Percentiles rank a stretch among this genome's conserved stretches.
phyloP scores from a whole-genome alignment of 2,329 filamentous ascomycete species.

The Sclerotinia trifoliorum region DNA sequence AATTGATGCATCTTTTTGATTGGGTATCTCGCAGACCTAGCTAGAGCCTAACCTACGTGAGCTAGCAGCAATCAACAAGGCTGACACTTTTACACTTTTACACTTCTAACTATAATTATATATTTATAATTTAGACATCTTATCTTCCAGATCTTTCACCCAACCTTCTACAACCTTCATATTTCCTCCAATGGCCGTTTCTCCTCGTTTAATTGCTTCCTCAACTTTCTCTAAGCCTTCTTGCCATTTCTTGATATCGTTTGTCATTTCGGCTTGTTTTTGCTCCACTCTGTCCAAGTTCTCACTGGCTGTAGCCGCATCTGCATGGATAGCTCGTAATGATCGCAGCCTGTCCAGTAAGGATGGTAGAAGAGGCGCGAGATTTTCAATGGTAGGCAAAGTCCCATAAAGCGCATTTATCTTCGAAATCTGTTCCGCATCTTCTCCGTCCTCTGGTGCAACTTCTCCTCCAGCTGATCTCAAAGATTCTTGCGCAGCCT shows the following conservation, averaged over 20 bases:
- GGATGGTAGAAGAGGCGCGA: constrained; percentile 80
- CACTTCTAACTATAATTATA: too few species aligned
- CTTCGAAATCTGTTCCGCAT: constrained; percentile 75
- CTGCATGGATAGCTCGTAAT: constrained; percentile 78
- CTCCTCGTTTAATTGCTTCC: constrained; percentile 66
- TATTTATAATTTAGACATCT: constrained; percentile 55
- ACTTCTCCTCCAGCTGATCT: constrained; percentile 42
- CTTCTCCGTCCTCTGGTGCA: constrained; percentile 49
- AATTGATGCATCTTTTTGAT: constrained; percentile 18
- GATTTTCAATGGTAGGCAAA: constrained; percentile 80
- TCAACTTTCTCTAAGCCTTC: constrained; percentile 79
- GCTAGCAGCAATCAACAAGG: constrained; percentile 15
- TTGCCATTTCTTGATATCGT: constrained; percentile 83
- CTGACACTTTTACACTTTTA: constrained; percentile 16
- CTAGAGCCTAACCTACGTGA: neutral
- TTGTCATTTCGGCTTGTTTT: constrained; percentile 76
- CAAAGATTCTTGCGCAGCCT: constrained; percentile 59
- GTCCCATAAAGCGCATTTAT: constrained; percentile 90
- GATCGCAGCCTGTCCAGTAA: constrained; percentile 83
- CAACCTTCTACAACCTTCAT: constrained; percentile 82
- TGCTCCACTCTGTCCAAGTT: constrained; percentile 75
- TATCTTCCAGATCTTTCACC: constrained; percentile 82
- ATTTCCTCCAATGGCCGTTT: constrained; percentile 71
- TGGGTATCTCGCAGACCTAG: constrained; percentile 19
- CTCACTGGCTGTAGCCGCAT: constrained; percentile 77